Conservation (phyloP, 345 rosid species). For the Eucalyptus virginea region DNA sequence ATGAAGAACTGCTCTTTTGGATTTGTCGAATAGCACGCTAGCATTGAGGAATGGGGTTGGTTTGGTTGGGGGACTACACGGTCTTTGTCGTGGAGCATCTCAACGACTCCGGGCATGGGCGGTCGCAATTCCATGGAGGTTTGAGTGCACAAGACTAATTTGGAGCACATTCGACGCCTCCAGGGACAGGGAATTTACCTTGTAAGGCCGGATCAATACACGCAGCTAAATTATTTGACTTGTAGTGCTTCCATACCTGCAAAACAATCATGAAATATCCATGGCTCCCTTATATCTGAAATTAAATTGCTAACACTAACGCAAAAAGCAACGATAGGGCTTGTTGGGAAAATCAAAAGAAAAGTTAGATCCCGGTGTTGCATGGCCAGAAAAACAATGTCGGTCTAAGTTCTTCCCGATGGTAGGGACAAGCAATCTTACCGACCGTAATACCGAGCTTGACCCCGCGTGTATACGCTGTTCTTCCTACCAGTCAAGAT, state of each 20-base stretch:
- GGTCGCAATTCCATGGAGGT: conserved; percentile 51
- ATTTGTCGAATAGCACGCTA: conserved; percentile 25
- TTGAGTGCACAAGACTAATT: conserved; percentile 75
- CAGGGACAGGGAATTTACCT: conserved; percentile 10
- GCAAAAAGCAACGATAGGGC: neutral
- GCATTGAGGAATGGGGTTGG: conserved; percentile 80
- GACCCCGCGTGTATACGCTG: conserved; percentile 40
- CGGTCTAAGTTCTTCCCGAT: neutral
- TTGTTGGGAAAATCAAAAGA: neutral
- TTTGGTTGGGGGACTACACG: conserved; percentile 28
- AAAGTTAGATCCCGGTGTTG: neutral
- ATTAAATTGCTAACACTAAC: neutral
- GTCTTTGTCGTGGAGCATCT: conserved; percentile 27
- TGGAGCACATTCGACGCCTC: conserved; percentile 42
- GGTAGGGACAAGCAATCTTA: conserved; percentile 1
- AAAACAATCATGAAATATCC: neutral
- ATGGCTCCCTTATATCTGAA: neutral
- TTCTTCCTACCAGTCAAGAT: conserved; percentile 48
- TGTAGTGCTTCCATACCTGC: conserved; percentile 66
- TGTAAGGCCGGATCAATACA: conserved; percentile 29
- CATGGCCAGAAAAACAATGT: neutral
- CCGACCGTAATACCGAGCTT: conserved; percentile 34
- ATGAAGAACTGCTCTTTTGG: neutral
- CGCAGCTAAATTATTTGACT: conserved; percentile 6
- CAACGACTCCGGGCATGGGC: conserved; percentile 35